Evolutionary conservation across 108 stramenopile genomes (phyloP), one percentile per base, ranked within the genome.

Genomic region (Epithemia pelagica): DNA sequence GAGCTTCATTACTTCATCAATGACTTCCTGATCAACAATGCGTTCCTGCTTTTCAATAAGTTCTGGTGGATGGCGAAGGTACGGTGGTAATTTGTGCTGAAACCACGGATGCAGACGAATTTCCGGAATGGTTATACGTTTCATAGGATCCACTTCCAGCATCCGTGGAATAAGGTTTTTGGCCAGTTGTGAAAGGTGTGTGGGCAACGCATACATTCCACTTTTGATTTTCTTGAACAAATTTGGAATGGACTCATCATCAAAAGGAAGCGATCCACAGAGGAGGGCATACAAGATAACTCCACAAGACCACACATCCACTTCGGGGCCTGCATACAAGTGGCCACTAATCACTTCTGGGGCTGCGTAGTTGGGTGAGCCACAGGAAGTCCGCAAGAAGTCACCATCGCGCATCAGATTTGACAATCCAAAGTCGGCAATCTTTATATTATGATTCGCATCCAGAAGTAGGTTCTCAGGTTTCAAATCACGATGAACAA

Each of bases 81-180:
- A 99, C 8, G 90, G 92, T 26, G 99, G 99, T 1, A 99, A 81
- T 72, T 95, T 96, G 71, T 94, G 94, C 79, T 92, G 91, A 69
- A 97, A 98, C 96, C 97, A 99, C 23, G 99, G 96, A 69, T 99
- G 99, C 46, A 80, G 69, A 52, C 96, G 88, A 68, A 99, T 97
- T 74, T 97, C 97, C 15, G 97, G 91, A 55, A 98, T 96, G 29
- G 97, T 98, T 64, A 98, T 97, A 32, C 99, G 74, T 70, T 98
- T 97, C 94, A 97, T 96, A n/a, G 99, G 99, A 75, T 99, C 99
- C 8, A 99, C 99, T 69, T 97, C 95, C 28, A 99, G 82, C 96
- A 98, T 99, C 31, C 96, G 89, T 30, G 97, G 96, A 63, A 99
- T 98, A 20, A 99, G 78, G 67, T 98, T 96, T 55, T 95, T 84